Evolutionary conservation across 2,329 filamentous ascomycete species (phyloP), one percentile per base, ranked within the genome.

Genomic region (Xylariaceae sp.): DNA sequence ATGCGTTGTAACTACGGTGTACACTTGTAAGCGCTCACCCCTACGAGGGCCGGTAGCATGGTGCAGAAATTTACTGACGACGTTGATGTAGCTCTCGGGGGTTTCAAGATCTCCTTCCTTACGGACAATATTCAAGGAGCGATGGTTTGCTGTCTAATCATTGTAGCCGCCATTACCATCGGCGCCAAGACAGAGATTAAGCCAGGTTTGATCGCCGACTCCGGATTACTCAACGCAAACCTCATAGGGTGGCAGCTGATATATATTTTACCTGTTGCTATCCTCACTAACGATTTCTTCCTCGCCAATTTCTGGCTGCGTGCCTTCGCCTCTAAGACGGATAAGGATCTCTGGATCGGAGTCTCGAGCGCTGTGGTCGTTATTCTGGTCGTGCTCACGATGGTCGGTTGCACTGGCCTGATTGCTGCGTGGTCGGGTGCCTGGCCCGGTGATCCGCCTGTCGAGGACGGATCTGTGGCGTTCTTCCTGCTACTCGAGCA

Each of bases 221-320:
- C 89, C 0, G 86, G 86, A 7, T 81, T 91, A 21, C 82, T 88
- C n/a, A 78, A 91, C 44, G 66, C 87, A 4, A 89, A 77, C 54
- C 79, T 91, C 2, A 79, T 95, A 1, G 91, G 91, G 52, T 95
- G 91, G 89, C 90, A 95, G 73, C 82, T 95, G 14, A 77, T 95
- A 37, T 95, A 93, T 75, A 93, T 95, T 63, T 81, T 95, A 1
- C 89, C 91, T 0, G 82, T 95, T 5, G 90, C 90, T 44, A 83
- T 95, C 61, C 70, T 93, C 53, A 93, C 90, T 56, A 95, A 93
- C 75, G 87, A 93, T 77, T 93, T 95, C 79, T 95, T 95, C 77
- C 79, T 95, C 43, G 91, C 89, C 29, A 88, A 85, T 63, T 92
- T 91, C 74, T 95, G 90, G 90, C 83, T 93, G 72, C 87, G 90